These are phyloP conservation scores for Agrocybe pediades DNA, from an alignment of 768 basidiomycete genomes.

Conservation along the genomic window DNA sequence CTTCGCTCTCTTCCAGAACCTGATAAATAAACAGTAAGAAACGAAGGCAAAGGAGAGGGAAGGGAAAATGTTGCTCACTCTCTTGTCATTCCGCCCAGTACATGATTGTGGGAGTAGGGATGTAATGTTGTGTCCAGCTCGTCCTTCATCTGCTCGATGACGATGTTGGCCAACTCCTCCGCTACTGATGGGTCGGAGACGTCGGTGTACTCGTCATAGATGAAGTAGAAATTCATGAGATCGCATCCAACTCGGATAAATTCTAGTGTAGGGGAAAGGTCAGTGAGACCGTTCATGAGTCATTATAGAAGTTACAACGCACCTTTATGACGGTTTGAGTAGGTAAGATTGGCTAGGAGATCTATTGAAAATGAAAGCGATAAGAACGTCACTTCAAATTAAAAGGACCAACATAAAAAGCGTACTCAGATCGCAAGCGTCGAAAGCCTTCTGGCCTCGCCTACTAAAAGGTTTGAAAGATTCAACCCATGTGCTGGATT, in stretches of 20 bases:
- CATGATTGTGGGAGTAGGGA: slow-evolving; percentile 29
- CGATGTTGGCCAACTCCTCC: slow-evolving; percentile 28
- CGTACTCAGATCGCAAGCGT: slow-evolving; percentile 24
- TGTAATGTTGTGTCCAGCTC: slow-evolving; percentile 28
- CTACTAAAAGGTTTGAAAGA: slow-evolving; percentile 21
- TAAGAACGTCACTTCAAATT: not conserved
- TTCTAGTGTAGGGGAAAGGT: too few relatives aligned
- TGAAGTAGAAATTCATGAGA: slow-evolving; percentile 51
- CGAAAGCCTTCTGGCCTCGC: slow-evolving; percentile 21
- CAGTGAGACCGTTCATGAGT: too few relatives aligned
- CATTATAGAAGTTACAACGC: not conserved
- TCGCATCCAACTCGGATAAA: slow-evolving; percentile 34
- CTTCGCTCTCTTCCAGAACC: slow-evolving; percentile 23
- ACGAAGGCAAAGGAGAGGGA: not conserved
- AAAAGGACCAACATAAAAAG: not conserved
- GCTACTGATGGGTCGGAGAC: slow-evolving; percentile 30
- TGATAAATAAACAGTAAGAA: not conserved
- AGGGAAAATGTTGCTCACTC: slow-evolving; percentile 28
- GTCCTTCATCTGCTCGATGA: slow-evolving; percentile 40
- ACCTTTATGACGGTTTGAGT: slow-evolving; percentile 17
- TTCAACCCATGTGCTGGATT: slow-evolving; percentile 23
- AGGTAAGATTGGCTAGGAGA: slow-evolving; percentile 20
- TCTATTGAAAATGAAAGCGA: slow-evolving; percentile 3
- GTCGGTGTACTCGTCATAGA: slow-evolving; percentile 56
- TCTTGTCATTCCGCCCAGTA: slow-evolving; percentile 36